A percentile compares a stretch with the other conserved stretches of the same genome.
Evolutionary conservation across 345 rosid species (phyloP).

Genomic region (Linum usitatissimum): DNA sequence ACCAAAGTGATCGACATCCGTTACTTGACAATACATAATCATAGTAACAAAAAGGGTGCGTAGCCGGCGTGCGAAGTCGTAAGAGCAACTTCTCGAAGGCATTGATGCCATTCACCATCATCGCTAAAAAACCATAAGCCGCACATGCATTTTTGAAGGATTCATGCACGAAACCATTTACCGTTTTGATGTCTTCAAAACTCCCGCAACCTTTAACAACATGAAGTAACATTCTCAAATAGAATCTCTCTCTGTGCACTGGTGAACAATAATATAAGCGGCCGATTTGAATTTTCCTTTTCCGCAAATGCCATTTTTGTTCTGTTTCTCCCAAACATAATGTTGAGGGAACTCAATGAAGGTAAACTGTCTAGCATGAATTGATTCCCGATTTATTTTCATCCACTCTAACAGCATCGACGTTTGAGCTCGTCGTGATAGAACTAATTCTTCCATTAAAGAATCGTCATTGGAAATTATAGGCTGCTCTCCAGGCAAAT

Average conservation of each 20-base stretch:
- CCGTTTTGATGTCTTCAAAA: slow-evolving; percentile 8
- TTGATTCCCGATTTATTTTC: neutral
- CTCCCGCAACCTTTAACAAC: neutral
- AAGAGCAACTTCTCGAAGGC: neutral
- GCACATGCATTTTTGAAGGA: slow-evolving; percentile 9
- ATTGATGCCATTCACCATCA: slow-evolving; percentile 11
- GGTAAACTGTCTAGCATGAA: neutral
- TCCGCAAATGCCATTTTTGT: neutral
- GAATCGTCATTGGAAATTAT: neutral
- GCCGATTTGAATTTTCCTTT: neutral
- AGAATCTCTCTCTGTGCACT: neutral
- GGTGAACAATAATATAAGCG: slow-evolving; percentile 3
- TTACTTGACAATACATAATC: neutral
- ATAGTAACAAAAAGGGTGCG: slow-evolving; percentile 2
- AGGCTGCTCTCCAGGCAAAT: neutral
- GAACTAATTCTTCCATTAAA: neutral
- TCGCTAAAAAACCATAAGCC: slow-evolving; percentile 8
- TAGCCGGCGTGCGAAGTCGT: neutral
- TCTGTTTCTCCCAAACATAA: neutral
- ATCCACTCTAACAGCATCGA: slow-evolving; percentile 8
- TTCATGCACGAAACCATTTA: neutral
- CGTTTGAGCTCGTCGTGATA: neutral
- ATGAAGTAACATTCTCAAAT: slow-evolving; percentile 4
- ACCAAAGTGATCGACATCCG: neutral
- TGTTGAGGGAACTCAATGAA: slow-evolving; percentile 8